Conservation (phyloP, 139 green algal genomes). For the Coelastrella sp. region DNA sequence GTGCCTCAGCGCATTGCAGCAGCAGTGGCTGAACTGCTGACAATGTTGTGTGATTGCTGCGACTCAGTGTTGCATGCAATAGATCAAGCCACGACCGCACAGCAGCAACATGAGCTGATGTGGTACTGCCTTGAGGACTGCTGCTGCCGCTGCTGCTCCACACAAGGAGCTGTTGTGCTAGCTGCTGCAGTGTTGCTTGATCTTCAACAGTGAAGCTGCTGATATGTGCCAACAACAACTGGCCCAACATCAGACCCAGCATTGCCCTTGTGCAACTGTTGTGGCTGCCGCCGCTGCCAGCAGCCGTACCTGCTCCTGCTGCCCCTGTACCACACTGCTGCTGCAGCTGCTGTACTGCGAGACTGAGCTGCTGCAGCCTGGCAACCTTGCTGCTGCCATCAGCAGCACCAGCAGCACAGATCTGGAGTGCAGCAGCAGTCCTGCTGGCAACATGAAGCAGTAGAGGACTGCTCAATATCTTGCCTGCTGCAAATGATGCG, state of each 20-base stretch:
- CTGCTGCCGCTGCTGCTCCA: slow-evolving; percentile 32
- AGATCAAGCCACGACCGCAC: not conserved
- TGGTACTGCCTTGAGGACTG: not conserved
- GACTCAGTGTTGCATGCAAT: not conserved
- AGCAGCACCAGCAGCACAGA: slow-evolving; percentile 39
- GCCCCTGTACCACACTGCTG: not conserved
- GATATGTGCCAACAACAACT: slow-evolving; percentile 68
- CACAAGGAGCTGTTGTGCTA: slow-evolving; percentile 40
- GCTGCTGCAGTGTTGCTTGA: slow-evolving; percentile 33
- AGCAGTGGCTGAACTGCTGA: slow-evolving; percentile 47
- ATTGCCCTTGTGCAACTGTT: not conserved
- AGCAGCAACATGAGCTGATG: slow-evolving; percentile 2
- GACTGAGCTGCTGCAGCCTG: slow-evolving; percentile 79
- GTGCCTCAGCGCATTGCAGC: slow-evolving; percentile 50
- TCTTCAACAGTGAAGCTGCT: slow-evolving; percentile 37
- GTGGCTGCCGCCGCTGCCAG: slow-evolving; percentile 14
- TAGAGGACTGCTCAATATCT: slow-evolving; percentile 32
- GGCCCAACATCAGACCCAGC: slow-evolving; percentile 61
- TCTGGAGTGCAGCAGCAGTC: slow-evolving; percentile 39
- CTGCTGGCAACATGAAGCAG: slow-evolving; percentile 40
- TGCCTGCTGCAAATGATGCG: too few relatives aligned
- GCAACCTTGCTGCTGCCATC: slow-evolving; percentile 56
- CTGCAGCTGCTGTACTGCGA: slow-evolving; percentile 64
- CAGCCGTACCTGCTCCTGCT: not conserved
- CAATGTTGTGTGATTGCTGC: slow-evolving; percentile 23